Conservation (phyloP, 2,329 filamentous ascomycete species). For the Alternaria postmessia region DNA sequence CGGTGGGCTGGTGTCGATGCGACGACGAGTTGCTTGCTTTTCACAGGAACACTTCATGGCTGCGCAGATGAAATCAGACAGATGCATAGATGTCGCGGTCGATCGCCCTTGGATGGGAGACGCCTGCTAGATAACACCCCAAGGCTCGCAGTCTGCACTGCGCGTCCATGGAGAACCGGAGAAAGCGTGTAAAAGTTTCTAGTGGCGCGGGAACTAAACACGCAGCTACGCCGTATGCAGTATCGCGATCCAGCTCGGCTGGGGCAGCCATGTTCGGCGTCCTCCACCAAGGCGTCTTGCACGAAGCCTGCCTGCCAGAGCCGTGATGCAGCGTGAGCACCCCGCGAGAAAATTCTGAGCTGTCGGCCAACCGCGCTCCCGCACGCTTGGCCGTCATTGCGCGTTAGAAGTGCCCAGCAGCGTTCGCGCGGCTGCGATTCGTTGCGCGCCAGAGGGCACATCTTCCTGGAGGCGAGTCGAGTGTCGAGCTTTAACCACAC, state of each 20-base stretch:
- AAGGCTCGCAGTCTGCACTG: neutral
- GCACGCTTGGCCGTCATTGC: slow-evolving; percentile 31
- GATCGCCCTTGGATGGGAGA: neutral
- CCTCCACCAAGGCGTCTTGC: slow-evolving; percentile 23
- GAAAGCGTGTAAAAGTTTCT: slow-evolving; percentile 28
- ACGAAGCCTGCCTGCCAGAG: slow-evolving; percentile 20
- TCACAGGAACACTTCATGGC: neutral
- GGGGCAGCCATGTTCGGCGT: slow-evolving; percentile 25
- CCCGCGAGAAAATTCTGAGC: slow-evolving; percentile 41
- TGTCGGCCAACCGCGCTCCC: slow-evolving; percentile 29
- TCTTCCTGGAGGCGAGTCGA: slow-evolving; percentile 18
- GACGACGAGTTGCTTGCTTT: neutral
- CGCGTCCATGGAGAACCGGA: slow-evolving; percentile 46
- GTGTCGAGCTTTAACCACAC: slow-evolving; percentile 28
- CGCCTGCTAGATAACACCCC: slow-evolving; percentile 4
- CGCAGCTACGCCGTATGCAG: slow-evolving; percentile 14
- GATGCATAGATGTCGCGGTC: neutral
- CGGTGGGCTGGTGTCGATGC: slow-evolving; percentile 15
- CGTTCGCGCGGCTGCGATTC: slow-evolving; percentile 31
- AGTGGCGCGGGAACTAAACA: slow-evolving; percentile 36
- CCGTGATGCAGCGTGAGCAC: slow-evolving; percentile 26
- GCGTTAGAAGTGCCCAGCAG: slow-evolving; percentile 24
- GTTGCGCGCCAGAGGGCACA: slow-evolving; percentile 20
- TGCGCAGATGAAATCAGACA: neutral
- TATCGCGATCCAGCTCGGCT: slow-evolving; percentile 28